These are phyloP conservation scores for Eimeria praecox DNA, from an alignment of 169 alveolate genomes.

Conservation along the genomic window DNA sequence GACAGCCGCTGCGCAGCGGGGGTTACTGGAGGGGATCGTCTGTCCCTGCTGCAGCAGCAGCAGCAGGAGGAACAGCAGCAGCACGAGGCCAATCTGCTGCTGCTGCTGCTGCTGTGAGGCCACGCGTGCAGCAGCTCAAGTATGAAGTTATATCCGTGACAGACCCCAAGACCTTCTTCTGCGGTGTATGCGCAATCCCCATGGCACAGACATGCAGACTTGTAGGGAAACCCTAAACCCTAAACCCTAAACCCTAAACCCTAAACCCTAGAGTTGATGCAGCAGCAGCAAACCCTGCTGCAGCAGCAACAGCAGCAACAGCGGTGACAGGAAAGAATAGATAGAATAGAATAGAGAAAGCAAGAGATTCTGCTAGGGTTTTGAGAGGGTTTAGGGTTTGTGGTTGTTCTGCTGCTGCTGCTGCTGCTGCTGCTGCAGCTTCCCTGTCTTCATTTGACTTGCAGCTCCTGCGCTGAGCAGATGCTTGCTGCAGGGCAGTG, in stretches of 20 bases:
- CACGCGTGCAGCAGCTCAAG: slow-evolving; percentile 56
- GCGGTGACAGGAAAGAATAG: not conserved
- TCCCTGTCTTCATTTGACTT: slow-evolving; percentile 39
- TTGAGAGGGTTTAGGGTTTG: slow-evolving; percentile 19
- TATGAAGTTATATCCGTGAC: not conserved
- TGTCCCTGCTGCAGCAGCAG: slow-evolving; percentile 37
- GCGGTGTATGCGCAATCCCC: slow-evolving; percentile 43
- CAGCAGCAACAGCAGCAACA: slow-evolving; percentile 28
- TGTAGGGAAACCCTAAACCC: slow-evolving; percentile 5
- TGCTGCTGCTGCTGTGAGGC: slow-evolving; percentile 42
- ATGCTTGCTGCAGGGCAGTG: slow-evolving; percentile 49
- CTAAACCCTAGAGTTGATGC: not conserved
- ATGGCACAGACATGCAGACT: slow-evolving; percentile 56
- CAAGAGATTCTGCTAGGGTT: not conserved
- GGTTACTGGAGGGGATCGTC: slow-evolving; percentile 46
- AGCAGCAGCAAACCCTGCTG: not conserved
- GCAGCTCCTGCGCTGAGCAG: slow-evolving; percentile 33
- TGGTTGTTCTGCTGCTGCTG: not conserved
- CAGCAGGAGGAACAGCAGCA: slow-evolving; percentile 6
- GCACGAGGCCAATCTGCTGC: not conserved
- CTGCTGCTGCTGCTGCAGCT: slow-evolving; percentile 51
- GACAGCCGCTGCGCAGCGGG: slow-evolving; percentile 40
- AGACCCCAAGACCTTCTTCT: slow-evolving; percentile 11
- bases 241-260: not conserved
- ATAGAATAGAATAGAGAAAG: no score